phyloP scores from a whole-genome alignment of 1,284 basidiomycete species.

The Ceratobasidium papillatum region DNA sequence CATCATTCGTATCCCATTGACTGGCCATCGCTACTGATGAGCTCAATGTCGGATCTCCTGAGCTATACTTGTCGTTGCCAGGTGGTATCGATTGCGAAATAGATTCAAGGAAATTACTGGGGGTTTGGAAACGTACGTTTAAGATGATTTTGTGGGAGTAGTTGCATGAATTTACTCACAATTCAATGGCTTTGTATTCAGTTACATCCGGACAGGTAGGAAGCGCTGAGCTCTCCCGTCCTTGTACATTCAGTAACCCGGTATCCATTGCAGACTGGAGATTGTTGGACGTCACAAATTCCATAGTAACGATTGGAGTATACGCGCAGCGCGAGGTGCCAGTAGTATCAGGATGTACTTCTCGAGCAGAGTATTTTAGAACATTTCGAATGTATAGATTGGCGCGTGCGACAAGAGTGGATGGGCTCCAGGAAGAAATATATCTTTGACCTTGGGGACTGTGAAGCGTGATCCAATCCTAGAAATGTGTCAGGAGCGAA shows the following conservation, averaged over 20 bases:
- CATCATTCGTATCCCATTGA: too few species aligned
- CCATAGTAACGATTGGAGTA: not conserved
- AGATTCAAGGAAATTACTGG: too few species aligned
- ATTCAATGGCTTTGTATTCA: too few species aligned
- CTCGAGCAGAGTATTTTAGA: not conserved
- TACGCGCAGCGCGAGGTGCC: not conserved
- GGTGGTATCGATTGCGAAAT: too few species aligned
- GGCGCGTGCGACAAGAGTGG: not conserved
- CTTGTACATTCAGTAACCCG: slow-evolving; percentile 4
- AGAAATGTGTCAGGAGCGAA: not conserved
- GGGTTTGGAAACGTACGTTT: too few species aligned
- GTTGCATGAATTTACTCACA: too few species aligned
- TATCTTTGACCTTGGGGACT: not conserved
- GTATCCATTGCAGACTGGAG: not conserved
- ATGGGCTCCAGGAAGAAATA: not conserved
- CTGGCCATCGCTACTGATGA: too few species aligned
- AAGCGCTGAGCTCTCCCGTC: too few species aligned
- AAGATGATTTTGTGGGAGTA: too few species aligned
- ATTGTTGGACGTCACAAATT: not conserved
- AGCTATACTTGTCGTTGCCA: too few species aligned
- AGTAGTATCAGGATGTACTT: not conserved
- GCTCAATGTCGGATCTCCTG: too few species aligned
- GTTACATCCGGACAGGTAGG: too few species aligned
- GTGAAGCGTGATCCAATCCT: slow-evolving; percentile 9
- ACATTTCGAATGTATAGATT: not conserved